Evolutionary conservation across 2,329 filamentous ascomycete genomes (phyloP), one percentile per base, ranked within the genome.

Genomic region (Colletotrichum salicis): DNA sequence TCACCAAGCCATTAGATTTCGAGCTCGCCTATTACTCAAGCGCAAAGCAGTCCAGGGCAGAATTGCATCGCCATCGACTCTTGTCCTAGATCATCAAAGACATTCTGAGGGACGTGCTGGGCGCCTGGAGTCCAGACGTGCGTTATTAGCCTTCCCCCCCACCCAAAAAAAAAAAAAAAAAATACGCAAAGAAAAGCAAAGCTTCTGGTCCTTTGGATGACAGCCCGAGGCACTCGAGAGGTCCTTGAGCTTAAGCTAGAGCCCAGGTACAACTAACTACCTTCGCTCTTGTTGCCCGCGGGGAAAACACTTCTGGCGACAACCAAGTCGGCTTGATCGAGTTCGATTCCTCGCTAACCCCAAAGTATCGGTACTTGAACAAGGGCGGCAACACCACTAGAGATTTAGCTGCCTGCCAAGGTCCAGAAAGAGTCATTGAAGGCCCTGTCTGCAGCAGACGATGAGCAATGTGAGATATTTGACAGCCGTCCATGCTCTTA

Each of bases 41-140:
- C 27, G 11, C 35, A 37, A 13, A 37, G 33, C 33, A 35, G 33
- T 8, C 33, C 2, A 35, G 33, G 3, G 11, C 7, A 12, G 11
- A 3, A 35, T 11, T 35, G 11, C 2, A 12, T 8, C 1, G 33
- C 33, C 11, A 35, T 35, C 7, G 6, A 35, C 11, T 35, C 8
- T 35, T 45, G n/a, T 13, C 62, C 62, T 24, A 56, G 27, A n/a
- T 33, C n/a, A 12, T 58, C 54, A 37, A 65, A 58, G n/a, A n/a
- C 12, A 12, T n/a, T 29, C 22, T 7, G 24, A 7, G 52, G 24
- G 12, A 45, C 35, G 52, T 24, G 24, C 62, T n/a, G 27, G n/a
- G 15, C 61, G 48, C n/a, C n/a, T 15, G 11, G 11, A 22, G 37
- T 7, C 37, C 19, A 10, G 33, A 58, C 15, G 12, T 29, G 27